phyloP scores from a whole-genome alignment of 1,284 basidiomycete species.

The Trametes pubescens region DNA sequence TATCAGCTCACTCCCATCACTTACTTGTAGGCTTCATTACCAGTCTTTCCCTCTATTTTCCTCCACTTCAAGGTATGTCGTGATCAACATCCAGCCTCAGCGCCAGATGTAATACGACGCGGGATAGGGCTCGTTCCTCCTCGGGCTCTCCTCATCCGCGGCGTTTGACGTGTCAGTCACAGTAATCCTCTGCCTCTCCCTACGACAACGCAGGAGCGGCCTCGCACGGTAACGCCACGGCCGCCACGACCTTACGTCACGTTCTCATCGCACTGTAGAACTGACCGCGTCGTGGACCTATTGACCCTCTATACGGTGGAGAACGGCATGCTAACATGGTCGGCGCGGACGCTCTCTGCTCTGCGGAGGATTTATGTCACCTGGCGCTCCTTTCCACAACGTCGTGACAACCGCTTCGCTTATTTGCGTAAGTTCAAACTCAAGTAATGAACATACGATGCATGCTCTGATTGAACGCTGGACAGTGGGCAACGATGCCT shows the following conservation, averaged over 20 bases:
- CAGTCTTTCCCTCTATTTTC: background rate
- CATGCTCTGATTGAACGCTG: background rate
- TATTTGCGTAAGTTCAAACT: background rate
- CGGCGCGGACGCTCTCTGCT: background rate
- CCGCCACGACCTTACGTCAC: background rate
- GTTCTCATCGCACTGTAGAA: background rate
- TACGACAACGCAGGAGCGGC: conserved; percentile 20
- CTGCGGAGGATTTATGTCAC: too few relatives aligned
- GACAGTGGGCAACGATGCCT: conserved; percentile 20
- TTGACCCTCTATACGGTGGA: conserved; percentile 26
- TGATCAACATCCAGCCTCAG: background rate
- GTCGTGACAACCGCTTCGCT: background rate
- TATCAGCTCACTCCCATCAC: background rate
- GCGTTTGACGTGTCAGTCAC: conserved; percentile 22
- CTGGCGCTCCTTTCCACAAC: background rate
- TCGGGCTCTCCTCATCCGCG: conserved; percentile 17
- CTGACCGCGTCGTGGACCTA: conserved; percentile 16
- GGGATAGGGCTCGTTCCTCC: conserved; percentile 1
- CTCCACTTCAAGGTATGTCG: background rate
- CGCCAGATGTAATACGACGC: background rate
- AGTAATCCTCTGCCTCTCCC: conserved; percentile 18
- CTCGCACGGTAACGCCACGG: conserved; percentile 9
- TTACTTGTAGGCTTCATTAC: background rate
- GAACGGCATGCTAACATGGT: conserved; percentile 27
- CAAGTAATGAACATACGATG: background rate